These are phyloP conservation scores for Klebsormidium nitens DNA, from an alignment of 139 green algal species.

Conservation along the genomic window DNA sequence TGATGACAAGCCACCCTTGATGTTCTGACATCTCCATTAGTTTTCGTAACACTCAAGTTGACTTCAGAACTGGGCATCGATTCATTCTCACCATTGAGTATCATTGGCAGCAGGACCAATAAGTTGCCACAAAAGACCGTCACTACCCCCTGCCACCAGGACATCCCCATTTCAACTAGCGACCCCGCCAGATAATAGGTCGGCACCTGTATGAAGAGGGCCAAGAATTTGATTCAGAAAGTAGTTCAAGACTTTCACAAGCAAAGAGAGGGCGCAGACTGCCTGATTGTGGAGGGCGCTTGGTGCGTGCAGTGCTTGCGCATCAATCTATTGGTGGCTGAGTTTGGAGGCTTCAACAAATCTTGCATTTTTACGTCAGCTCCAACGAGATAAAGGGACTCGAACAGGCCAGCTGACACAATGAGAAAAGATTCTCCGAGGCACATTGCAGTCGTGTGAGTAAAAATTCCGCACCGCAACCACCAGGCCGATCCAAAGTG, in stretches of 20 bases:
- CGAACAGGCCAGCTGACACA: neutral
- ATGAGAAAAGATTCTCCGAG: neutral
- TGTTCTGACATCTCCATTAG: no score
- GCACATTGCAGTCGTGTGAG: no score
- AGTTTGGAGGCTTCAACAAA: no score
- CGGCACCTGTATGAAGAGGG: conserved; percentile 40
- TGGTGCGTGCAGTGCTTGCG: neutral
- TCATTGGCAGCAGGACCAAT: conserved; percentile 68
- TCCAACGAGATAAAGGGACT: neutral
- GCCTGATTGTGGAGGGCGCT: neutral
- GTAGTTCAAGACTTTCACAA: no score
- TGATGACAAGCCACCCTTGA: no score
- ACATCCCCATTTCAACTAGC: conserved; percentile 66
- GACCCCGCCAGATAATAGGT: conserved; percentile 57
- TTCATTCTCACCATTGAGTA: no score
- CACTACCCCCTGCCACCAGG: conserved; percentile 56
- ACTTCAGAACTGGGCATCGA: no score
- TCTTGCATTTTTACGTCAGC: neutral
- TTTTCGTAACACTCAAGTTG: no score
- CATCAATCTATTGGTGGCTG: no score
- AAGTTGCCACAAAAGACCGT: conserved; percentile 61
- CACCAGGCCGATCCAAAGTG: conserved; percentile 70
- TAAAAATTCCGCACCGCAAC: conserved; percentile 55
- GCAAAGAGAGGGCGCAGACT: neutral
- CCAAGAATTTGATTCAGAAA: no score